phyloP scores from a whole-genome alignment of 2,329 filamentous ascomycete species.

The Aspergillus phoenicis region DNA sequence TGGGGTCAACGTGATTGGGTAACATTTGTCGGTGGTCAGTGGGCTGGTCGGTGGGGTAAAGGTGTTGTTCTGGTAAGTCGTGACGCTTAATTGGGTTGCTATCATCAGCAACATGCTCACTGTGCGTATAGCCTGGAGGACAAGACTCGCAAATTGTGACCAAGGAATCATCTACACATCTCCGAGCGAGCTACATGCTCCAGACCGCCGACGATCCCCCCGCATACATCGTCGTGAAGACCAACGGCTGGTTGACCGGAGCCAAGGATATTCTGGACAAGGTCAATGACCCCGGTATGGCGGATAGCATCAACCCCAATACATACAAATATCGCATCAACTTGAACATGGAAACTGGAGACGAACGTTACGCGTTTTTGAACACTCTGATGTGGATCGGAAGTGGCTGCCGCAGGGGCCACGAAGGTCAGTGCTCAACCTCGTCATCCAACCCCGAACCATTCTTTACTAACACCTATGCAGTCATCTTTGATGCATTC shows the following conservation, averaged over 20 bases:
- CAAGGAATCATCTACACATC: conserved; percentile 50
- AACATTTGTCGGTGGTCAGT: conserved; percentile 54
- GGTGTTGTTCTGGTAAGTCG: conserved; percentile 53
- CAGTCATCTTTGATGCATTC: conserved; percentile 32
- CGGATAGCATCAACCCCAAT: conserved; percentile 51
- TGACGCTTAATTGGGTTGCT: background rate
- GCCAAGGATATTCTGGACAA: conserved; percentile 54
- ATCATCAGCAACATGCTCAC: conserved; percentile 15
- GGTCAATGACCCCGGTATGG: conserved; percentile 46
- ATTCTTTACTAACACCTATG: conserved; percentile 14
- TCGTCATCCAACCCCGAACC: background rate
- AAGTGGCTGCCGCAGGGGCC: conserved; percentile 50
- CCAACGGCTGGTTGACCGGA: conserved; percentile 52
- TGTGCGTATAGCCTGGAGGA: conserved; percentile 46
- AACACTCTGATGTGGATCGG: conserved; percentile 56
- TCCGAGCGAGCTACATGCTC: conserved; percentile 51
- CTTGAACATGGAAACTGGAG: conserved; percentile 53
- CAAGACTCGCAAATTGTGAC: conserved; percentile 54
- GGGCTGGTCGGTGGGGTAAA: conserved; percentile 56
- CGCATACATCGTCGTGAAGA: conserved; percentile 52
- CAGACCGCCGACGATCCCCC: conserved; percentile 55
- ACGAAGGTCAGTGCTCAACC: conserved; percentile 43
- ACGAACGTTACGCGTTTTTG: conserved; percentile 52
- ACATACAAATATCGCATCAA: conserved; percentile 54
- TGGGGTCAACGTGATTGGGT: conserved; percentile 57